Percentiles rank a stretch among this genome's conserved stretches.
Conservation (phyloP, 495 filamentous ascomycete species). For the Penicillium steckii region DNA sequence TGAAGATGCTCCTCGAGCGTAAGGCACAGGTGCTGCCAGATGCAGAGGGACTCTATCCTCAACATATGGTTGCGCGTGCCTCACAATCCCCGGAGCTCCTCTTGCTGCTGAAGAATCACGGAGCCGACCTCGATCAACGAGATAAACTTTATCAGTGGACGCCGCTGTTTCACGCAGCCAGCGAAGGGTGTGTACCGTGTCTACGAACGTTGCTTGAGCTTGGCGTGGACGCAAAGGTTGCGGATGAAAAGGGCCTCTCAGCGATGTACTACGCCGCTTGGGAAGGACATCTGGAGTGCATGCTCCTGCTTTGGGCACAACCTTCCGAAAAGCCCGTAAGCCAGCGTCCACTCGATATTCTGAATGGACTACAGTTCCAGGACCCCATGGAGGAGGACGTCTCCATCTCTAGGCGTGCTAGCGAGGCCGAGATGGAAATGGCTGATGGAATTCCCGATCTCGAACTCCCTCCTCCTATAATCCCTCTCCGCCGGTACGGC, state of each 20-base stretch:
- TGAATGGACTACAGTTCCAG: conserved; percentile 37
- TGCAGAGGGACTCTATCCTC: conserved; percentile 95
- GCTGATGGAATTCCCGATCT: conserved; percentile 86
- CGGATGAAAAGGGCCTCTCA: conserved; percentile 88
- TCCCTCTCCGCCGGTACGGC: conserved; percentile 88
- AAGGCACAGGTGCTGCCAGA: conserved; percentile 79
- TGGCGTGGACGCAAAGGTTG: conserved; percentile 68
- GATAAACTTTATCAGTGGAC: conserved; percentile 98
- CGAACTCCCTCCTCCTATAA: conserved; percentile 93
- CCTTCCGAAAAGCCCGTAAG: conserved; percentile 18
- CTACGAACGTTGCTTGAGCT: conserved; percentile 73
- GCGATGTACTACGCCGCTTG: conserved; percentile 98
- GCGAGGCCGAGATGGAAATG: conserved; percentile 66
- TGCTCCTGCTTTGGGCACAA: conserved; percentile 76
- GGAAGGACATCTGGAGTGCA: conserved; percentile 95
- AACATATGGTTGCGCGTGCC: conserved; percentile 92
- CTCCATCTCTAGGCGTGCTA: conserved; percentile 45
- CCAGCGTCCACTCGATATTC: conserved; percentile 33
- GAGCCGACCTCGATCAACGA: conserved; percentile 86
- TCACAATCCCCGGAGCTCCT: conserved; percentile 77
- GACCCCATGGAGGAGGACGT: conserved; percentile 31
- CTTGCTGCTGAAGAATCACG: conserved; percentile 75
- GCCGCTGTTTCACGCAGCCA: conserved; percentile 91
- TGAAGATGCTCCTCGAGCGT: conserved; percentile 76
- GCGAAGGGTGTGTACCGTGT: conserved; percentile 90